phyloP scores from a whole-genome alignment of 306 rosid species.

The Vicia faba region DNA sequence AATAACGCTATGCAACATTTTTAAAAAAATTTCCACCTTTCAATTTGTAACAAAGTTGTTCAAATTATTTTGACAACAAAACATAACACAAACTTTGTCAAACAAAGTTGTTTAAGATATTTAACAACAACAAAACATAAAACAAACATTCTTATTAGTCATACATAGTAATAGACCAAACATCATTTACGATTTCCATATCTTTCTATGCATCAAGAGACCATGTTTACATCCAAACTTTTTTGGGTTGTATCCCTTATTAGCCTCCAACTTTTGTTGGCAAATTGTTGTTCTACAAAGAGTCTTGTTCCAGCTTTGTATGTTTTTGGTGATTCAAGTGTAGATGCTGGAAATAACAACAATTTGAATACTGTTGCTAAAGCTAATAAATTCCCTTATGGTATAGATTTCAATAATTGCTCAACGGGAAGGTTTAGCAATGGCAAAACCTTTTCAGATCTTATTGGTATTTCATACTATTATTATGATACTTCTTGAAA shows the following conservation, averaged over 20 bases:
- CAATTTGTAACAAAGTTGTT: too few species aligned
- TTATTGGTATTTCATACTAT: not conserved
- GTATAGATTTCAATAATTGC: conserved; percentile 16
- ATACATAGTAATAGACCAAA: not conserved
- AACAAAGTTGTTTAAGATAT: too few species aligned
- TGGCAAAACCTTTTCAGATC: conserved; percentile 22
- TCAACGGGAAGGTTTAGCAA: conserved; percentile 13
- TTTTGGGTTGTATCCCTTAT: not conserved
- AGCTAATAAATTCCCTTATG: conserved; percentile 5
- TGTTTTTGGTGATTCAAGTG: conserved; percentile 27
- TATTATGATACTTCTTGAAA: too few species aligned
- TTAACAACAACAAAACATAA: too few species aligned
- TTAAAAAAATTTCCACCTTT: too few species aligned
- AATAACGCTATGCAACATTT: too few species aligned
- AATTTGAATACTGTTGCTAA: conserved; percentile 13
- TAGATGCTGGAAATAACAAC: conserved; percentile 26
- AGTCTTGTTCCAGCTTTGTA: conserved; percentile 19
- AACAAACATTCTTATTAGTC: too few species aligned
- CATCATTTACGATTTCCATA: not conserved
- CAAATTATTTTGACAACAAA: too few species aligned
- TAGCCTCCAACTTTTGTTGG: not conserved
- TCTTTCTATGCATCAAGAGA: too few species aligned
- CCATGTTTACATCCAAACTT: not conserved
- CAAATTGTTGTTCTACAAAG: not conserved
- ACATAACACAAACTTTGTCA: too few species aligned